Conservation (phyloP, 192 early-diverging fungal genomes). For the Coemansia sp. region DNA sequence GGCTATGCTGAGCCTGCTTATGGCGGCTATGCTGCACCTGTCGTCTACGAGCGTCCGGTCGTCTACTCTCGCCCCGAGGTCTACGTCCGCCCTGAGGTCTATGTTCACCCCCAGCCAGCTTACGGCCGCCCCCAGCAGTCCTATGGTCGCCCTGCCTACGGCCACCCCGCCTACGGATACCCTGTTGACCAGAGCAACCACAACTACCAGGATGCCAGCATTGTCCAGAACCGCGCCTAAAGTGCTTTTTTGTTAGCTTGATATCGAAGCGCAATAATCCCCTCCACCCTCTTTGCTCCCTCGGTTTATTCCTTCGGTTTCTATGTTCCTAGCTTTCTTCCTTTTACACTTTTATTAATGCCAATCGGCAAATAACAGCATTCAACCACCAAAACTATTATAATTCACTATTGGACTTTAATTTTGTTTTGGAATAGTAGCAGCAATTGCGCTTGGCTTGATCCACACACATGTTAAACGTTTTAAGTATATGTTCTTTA, state of each 20-base stretch:
- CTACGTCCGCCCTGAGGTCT: slow-evolving; percentile 14
- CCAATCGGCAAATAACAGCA: neutral
- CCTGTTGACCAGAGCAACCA: slow-evolving; percentile 24
- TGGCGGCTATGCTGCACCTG: neutral
- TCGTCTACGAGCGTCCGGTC: slow-evolving; percentile 13
- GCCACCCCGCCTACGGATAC: slow-evolving; percentile 14
- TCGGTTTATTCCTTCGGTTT: slow-evolving; percentile 5
- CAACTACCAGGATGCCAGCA: slow-evolving; percentile 44
- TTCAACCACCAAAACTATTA: neutral
- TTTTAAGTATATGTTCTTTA: too few species aligned
- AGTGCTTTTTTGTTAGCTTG: neutral
- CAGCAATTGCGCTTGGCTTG: neutral
- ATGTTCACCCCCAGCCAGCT: slow-evolving; percentile 6
- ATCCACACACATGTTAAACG: too few species aligned
- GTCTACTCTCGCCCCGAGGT: slow-evolving; percentile 8
- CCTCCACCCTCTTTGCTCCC: neutral
- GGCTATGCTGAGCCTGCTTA: slow-evolving; percentile 2
- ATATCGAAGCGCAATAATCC: slow-evolving; percentile 3
- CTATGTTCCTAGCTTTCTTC: neutral
- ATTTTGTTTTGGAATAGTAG: neutral
- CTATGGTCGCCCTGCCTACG: slow-evolving; percentile 11
- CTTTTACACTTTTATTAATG: neutral
- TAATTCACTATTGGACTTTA: neutral
- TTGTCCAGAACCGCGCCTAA: slow-evolving; percentile 53
- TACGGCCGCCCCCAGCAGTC: neutral